phyloP scores from a whole-genome alignment of 768 basidiomycete genomes.

The Mycena vitilis region DNA sequence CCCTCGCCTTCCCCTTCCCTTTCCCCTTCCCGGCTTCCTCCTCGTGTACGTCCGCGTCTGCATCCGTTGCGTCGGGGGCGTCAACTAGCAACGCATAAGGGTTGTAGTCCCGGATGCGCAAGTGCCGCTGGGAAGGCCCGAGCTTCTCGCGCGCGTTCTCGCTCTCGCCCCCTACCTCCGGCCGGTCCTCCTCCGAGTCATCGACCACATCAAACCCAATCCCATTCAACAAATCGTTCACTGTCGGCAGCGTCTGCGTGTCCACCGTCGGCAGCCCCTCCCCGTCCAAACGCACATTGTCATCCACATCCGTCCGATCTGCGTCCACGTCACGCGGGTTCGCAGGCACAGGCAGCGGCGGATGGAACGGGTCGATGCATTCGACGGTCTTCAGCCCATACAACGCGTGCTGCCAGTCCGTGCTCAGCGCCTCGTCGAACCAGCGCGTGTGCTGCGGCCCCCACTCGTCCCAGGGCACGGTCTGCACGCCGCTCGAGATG shows the following conservation, averaged over 20 bases:
- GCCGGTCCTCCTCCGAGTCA: background rate
- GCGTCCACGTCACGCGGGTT: slow-evolving; percentile 10
- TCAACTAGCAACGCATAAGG: slow-evolving; percentile 42
- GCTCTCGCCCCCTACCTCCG: background rate
- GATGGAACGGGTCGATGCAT: slow-evolving; percentile 45
- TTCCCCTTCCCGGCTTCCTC: slow-evolving; percentile 22
- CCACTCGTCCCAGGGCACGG: slow-evolving; percentile 62
- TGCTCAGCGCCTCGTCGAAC: slow-evolving; percentile 62
- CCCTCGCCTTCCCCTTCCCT: slow-evolving; percentile 42
- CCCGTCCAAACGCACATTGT: background rate
- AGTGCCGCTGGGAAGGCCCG: slow-evolving; percentile 31
- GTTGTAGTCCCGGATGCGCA: slow-evolving; percentile 55
- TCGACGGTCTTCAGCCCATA: slow-evolving; percentile 64
- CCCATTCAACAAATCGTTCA: slow-evolving; percentile 31
- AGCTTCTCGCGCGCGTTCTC: slow-evolving; percentile 1
- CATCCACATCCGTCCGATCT: slow-evolving; percentile 17
- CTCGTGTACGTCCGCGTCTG: background rate
- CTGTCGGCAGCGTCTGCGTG: slow-evolving; percentile 23
- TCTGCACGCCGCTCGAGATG: slow-evolving; percentile 29
- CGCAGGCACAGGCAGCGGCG: slow-evolving; percentile 21
- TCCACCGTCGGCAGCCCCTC: slow-evolving; percentile 14
- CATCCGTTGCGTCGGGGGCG: too few species aligned
- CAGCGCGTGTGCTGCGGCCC: slow-evolving; percentile 64
- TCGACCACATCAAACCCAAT: slow-evolving; percentile 30
- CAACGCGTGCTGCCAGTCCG: slow-evolving; percentile 68